These are phyloP conservation scores for Nicotiana tomentosiformis DNA, from an alignment of 257 asterid species.

Conservation along the genomic window DNA sequence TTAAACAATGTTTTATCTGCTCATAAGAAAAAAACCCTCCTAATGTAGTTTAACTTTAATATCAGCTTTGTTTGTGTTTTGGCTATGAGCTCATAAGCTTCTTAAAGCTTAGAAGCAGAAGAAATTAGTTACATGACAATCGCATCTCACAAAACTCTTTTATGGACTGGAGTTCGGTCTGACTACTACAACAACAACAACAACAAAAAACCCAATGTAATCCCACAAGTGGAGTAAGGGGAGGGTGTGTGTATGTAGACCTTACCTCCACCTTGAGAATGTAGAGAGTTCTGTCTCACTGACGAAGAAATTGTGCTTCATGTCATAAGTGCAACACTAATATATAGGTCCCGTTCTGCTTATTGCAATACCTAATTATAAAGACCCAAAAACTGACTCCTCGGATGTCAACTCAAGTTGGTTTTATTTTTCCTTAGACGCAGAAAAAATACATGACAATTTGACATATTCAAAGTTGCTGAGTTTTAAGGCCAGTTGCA, in stretches of 20 bases:
- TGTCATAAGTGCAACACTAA: not conserved
- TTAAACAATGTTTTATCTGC: not conserved
- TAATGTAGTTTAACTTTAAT: not conserved
- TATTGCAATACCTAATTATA: not conserved
- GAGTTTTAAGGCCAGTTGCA: not conserved
- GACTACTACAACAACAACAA: not conserved
- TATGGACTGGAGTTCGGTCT: not conserved
- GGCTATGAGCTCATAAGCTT: not conserved
- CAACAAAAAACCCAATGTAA: too few species aligned
- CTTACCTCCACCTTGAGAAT: too few species aligned
- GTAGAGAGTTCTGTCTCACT: not conserved
- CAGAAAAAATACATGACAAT: not conserved
- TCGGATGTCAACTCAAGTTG: not conserved
- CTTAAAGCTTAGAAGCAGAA: not conserved
- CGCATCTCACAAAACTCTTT: not conserved
- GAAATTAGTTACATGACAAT: not conserved
- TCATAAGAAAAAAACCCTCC: not conserved
- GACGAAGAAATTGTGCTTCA: not conserved
- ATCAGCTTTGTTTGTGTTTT: not conserved
- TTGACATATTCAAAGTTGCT: not conserved
- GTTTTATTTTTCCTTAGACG: not conserved
- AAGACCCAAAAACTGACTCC: not conserved
- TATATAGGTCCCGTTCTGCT: not conserved
- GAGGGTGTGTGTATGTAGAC: too few species aligned
- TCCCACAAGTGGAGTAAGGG: too few species aligned